These are phyloP conservation scores for Debaryomyces tyrocola DNA, from an alignment of 805 yeast genomes.

Conservation along the genomic window DNA sequence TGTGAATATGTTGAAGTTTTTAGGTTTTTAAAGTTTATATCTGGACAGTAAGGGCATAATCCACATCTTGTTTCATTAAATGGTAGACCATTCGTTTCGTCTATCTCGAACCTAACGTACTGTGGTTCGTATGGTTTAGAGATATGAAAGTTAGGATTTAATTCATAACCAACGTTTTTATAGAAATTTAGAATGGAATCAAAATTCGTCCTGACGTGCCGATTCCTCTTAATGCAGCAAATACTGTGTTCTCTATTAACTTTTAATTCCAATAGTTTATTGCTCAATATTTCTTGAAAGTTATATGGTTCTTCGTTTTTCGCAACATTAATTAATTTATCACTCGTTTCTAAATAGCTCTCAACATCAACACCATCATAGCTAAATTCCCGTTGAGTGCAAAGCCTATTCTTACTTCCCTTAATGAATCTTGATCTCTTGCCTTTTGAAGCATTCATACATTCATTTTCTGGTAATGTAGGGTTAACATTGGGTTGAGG, in stretches of 20 bases:
- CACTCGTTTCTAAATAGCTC: background rate
- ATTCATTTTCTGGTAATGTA: no score
- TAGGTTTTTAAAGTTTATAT: constrained; percentile 24
- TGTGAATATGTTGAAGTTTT: constrained; percentile 33
- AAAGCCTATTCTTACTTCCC: constrained; percentile 2
- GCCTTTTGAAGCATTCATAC: background rate
- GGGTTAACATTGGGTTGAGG: no score
- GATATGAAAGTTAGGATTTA: constrained; percentile 9
- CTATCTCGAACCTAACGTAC: constrained; percentile 10
- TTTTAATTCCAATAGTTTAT: background rate
- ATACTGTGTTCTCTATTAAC: constrained; percentile 1
- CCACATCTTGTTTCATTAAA: constrained; percentile 26
- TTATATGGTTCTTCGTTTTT: constrained; percentile 2
- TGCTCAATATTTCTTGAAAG: constrained; percentile 15
- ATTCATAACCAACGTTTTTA: constrained; percentile 11
- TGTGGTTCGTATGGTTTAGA: constrained; percentile 17
- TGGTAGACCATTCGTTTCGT: constrained; percentile 4
- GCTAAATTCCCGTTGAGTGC: background rate
- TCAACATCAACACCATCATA: background rate
- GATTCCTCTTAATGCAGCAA: constrained; percentile 4
- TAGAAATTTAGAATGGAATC: constrained; percentile 11
- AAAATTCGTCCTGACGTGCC: constrained; percentile 8
- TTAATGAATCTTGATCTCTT: background rate
- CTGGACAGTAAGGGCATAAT: constrained; percentile 34
- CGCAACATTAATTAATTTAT: background rate